These are phyloP conservation scores for Gymnopilus junonius DNA, from an alignment of 768 basidiomycete genomes.

Conservation along the genomic window DNA sequence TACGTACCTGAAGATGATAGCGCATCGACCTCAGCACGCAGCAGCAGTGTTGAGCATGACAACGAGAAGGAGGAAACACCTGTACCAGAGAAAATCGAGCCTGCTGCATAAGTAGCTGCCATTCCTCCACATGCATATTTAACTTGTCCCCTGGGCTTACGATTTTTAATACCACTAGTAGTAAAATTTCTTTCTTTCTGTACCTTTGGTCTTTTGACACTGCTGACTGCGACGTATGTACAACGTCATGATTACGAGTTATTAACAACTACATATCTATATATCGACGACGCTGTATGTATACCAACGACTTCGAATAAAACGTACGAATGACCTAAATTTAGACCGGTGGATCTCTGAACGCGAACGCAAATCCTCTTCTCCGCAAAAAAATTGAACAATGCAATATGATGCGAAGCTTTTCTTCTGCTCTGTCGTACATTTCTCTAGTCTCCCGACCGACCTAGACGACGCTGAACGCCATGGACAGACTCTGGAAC, in stretches of 20 bases:
- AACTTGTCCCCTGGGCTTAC: neutral
- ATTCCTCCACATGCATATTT: neutral
- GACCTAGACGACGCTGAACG: neutral
- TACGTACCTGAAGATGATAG: neutral
- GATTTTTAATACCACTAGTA: neutral
- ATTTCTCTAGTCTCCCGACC: neutral
- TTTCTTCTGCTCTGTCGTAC: no score
- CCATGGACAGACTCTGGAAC: neutral
- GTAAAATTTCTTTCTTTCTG: neutral
- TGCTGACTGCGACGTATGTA: neutral
- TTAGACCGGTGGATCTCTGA: neutral
- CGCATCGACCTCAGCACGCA: neutral
- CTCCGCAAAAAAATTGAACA: neutral
- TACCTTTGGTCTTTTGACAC: neutral
- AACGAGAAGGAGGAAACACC: neutral
- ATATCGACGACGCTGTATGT: neutral
- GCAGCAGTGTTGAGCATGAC: slow-evolving; percentile 6
- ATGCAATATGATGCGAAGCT: no score
- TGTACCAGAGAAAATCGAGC: neutral
- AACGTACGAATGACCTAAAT: neutral
- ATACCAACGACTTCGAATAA: neutral
- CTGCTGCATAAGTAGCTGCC: neutral
- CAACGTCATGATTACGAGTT: slow-evolving; percentile 5
- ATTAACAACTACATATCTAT: neutral
- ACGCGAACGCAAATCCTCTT: neutral